Conservation (phyloP, 805 yeast species). For the Pichia paraexigua region DNA sequence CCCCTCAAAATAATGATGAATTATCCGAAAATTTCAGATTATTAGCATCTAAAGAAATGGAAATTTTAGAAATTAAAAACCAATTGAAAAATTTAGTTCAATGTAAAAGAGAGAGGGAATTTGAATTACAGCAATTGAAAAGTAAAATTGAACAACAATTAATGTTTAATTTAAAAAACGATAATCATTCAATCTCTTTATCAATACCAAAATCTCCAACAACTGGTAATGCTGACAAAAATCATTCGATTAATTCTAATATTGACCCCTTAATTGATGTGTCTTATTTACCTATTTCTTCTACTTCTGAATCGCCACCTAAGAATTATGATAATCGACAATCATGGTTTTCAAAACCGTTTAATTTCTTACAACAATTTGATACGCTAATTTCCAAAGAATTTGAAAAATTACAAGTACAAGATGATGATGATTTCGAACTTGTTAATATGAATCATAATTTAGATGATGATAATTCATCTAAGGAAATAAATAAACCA, state of each 20-base stretch:
- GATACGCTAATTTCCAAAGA: constrained; percentile 61
- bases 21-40: constrained; percentile 49
- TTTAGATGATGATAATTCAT: constrained; percentile 13
- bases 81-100: constrained; percentile 37
- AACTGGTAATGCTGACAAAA: constrained; percentile 11
- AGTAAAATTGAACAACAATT: constrained; percentile 39
- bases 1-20: neutral
- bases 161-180: constrained; percentile 31
- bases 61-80: constrained; percentile 55
- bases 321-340: neutral
- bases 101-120: constrained; percentile 34
- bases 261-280: constrained; percentile 20
- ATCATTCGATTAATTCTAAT: constrained; percentile 12
- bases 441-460: constrained; percentile 5
- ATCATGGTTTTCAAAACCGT: constrained; percentile 41
- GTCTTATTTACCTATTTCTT: constrained; percentile 10
- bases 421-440: constrained; percentile 19
- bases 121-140: constrained; percentile 45
- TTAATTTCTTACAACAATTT: constrained; percentile 55
- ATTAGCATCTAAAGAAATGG: constrained; percentile 63
- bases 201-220: constrained; percentile 16
- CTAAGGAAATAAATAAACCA: constrained; percentile 20
- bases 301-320: neutral
- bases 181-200: neutral
- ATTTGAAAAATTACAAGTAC: constrained; percentile 44